Evolutionary conservation across 2,329 filamentous ascomycete species (phyloP).

Genomic region (Sclerotinia sclerotiorum): DNA sequence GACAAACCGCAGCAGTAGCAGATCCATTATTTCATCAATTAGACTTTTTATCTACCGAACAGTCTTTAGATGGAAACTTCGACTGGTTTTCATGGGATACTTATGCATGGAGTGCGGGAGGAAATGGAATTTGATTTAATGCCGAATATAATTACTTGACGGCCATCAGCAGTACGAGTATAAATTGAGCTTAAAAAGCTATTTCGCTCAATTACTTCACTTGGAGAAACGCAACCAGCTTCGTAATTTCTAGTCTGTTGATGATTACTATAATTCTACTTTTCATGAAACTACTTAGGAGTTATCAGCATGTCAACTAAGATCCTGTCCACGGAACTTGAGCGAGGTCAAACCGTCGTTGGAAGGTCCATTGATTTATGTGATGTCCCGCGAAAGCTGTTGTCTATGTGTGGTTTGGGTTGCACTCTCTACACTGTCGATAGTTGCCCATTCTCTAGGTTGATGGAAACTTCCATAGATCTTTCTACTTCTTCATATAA

Average conservation of each 20-base stretch:
- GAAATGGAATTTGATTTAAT: neutral
- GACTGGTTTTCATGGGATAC: conserved; percentile 28
- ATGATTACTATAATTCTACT: neutral
- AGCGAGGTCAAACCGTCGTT: neutral
- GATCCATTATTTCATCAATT: conserved; percentile 10
- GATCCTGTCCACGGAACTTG: neutral
- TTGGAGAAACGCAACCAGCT: neutral
- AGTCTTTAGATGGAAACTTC: conserved; percentile 23
- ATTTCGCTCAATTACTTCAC: neutral
- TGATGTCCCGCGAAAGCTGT: neutral
- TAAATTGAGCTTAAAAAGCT: neutral
- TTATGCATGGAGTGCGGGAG: neutral
- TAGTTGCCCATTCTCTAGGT: neutral
- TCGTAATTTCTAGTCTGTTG: neutral
- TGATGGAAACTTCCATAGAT: neutral
- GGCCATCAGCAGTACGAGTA: neutral
- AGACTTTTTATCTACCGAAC: conserved; percentile 11
- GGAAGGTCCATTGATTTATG: neutral
- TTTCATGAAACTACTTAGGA: neutral
- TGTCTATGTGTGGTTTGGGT: neutral
- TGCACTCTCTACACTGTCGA: neutral
- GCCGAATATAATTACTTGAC: too few relatives aligned
- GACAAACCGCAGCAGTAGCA: neutral
- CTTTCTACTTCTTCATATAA: neutral
- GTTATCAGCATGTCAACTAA: neutral